These are phyloP conservation scores for Boletales sp. DNA, from an alignment of 768 basidiomycete genomes.

Conservation along the genomic window DNA sequence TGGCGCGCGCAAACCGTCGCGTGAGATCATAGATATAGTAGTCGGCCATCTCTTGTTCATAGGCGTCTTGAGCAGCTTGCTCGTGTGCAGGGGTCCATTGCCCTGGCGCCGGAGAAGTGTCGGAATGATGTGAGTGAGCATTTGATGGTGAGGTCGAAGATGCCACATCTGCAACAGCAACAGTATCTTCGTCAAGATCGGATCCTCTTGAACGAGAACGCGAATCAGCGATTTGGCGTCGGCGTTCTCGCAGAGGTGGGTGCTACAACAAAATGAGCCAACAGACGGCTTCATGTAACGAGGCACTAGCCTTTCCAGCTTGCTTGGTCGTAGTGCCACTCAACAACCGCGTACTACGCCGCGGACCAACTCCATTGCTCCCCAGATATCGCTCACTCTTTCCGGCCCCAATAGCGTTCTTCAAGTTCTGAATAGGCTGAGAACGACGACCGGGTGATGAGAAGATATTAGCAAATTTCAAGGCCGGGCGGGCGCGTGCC, in stretches of 20 bases:
- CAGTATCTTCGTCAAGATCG: slow-evolving; percentile 65
- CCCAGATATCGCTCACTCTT: slow-evolving; percentile 49
- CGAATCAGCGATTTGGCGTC: slow-evolving; percentile 50
- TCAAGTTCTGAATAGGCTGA: slow-evolving; percentile 68
- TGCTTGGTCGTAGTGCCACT: slow-evolving; percentile 54
- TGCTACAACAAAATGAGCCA: slow-evolving; percentile 25
- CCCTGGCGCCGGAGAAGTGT: slow-evolving; percentile 59
- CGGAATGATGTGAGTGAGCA: slow-evolving; percentile 59
- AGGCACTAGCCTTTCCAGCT: slow-evolving; percentile 49
- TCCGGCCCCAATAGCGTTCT: slow-evolving; percentile 46
- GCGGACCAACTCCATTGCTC: slow-evolving; percentile 45
- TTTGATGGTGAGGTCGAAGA: slow-evolving; percentile 60
- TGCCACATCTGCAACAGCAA: slow-evolving; percentile 44
- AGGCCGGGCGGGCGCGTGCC: slow-evolving; percentile 87
- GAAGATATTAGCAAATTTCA: slow-evolving; percentile 85
- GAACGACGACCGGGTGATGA: slow-evolving; percentile 80
- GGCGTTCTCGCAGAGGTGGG: slow-evolving; percentile 50
- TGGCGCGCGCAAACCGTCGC: slow-evolving; percentile 77
- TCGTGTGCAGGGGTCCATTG: slow-evolving; percentile 65
- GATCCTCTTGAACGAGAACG: slow-evolving; percentile 66
- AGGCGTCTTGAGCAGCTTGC: slow-evolving; percentile 66
- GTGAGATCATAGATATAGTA: slow-evolving; percentile 79
- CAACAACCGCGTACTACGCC: slow-evolving; percentile 73
- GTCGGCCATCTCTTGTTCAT: slow-evolving; percentile 73
- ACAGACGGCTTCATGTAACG: neutral